Base-by-base conservation (phyloP, 495 filamentous ascomycete species). In the Stereocaulon alpinum region DNA sequence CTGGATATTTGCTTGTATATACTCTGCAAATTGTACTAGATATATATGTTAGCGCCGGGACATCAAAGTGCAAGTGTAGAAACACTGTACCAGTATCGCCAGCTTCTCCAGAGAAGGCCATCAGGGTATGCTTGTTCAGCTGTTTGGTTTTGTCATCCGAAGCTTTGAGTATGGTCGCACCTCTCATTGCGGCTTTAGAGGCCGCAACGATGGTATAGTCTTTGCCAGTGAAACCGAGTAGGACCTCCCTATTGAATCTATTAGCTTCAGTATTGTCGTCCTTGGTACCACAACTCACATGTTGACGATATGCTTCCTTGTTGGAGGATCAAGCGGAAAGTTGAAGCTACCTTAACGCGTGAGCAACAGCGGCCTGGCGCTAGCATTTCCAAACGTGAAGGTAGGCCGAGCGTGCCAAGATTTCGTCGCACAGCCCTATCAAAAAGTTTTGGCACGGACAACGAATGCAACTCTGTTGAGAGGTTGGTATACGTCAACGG, bases 151-250 rank as follows among this genome's bases (percentile, higher is more conserved):
- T 99, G 80, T 97, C 92, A 74, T 99, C 94, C 66, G 86, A 80
- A 30, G 89, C 86, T 76, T 99, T 99, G 70, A 99, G 83, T 69
- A 99, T 86, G 22, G 92, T 96, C 49, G 89, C 89, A 65, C 93
- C 93, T 73, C 93, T 83, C 91, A 96, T 96, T 64, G 88, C 87
- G 64, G 94, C 93, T 76, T 97, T 97, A 42, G 92, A 96, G 60
- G 93, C 91, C 59, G 91, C 93, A 71, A 99, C 79, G 79, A 99
- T 85, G 76, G 90, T 91, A 75, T 95, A 99, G 81, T 99, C 93
- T 79, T 92, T 93, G 77, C 93, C 94, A 41, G 93, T 96, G 71
- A 99, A 94, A 59, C 93, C 93, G 59, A 99, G 82, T 73, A 99
- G 80, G 72, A 97, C 89, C 84, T 99, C 93, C 93, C 91, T 98